These are phyloP conservation scores for Termitomyces sp. DNA, from an alignment of 768 basidiomycete genomes.

Conservation along the genomic window DNA sequence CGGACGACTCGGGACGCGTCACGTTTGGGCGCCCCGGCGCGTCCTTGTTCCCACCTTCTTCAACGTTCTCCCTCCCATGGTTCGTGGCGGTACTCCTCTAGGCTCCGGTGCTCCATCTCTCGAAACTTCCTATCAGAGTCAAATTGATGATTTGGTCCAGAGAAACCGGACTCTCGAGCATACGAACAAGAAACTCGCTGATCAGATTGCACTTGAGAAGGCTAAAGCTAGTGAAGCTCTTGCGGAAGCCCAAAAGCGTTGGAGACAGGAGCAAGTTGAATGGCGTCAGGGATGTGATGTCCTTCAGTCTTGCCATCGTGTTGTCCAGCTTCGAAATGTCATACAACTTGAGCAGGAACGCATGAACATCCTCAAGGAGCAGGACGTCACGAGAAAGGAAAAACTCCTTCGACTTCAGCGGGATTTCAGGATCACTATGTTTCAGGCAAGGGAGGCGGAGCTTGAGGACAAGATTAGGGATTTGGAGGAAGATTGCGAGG, in stretches of 20 bases:
- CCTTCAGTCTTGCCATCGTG: slow-evolving; percentile 55
- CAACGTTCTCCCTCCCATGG: slow-evolving; percentile 8
- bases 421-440: slow-evolving; percentile 64
- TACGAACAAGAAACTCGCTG: slow-evolving; percentile 46
- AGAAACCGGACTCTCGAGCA: slow-evolving; percentile 61
- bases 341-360: slow-evolving; percentile 52
- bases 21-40: not conserved
- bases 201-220: slow-evolving; percentile 39
- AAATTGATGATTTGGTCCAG: slow-evolving; percentile 71
- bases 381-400: slow-evolving; percentile 49
- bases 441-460: slow-evolving; percentile 57
- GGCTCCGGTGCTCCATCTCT: slow-evolving; percentile 34
- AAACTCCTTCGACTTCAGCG: slow-evolving; percentile 54
- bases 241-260: slow-evolving; percentile 38
- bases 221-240: slow-evolving; percentile 35
- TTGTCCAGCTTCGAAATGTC: slow-evolving; percentile 54
- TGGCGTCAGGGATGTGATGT: slow-evolving; percentile 63
- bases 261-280: slow-evolving; percentile 45
- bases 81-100: slow-evolving; percentile 16
- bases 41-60: slow-evolving; percentile 1
- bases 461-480: slow-evolving; percentile 47
- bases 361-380: slow-evolving; percentile 43
- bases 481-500: slow-evolving; percentile 42
- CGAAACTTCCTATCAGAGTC: slow-evolving; percentile 54
- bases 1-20: slow-evolving; percentile 5